A percentile compares a stretch with the other conserved stretches of the same genome.
These are phyloP conservation scores for Phanerochaete sordida DNA, from an alignment of 768 basidiomycete genomes.

Conservation along the genomic window DNA sequence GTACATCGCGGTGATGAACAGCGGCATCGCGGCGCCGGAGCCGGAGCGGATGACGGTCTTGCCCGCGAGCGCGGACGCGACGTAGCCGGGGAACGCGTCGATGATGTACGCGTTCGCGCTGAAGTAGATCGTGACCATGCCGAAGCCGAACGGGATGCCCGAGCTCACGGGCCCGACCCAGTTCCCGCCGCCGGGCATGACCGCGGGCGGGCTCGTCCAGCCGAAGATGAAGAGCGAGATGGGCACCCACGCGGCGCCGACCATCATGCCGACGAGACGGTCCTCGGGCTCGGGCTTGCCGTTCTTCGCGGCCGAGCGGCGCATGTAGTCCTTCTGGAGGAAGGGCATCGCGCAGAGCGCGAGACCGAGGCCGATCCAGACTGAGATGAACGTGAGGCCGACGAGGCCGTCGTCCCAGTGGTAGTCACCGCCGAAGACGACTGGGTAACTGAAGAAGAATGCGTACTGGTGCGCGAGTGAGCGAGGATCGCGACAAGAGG, in stretches of 20 bases:
- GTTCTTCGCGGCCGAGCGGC: constrained; percentile 29
- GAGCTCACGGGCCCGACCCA: constrained; percentile 35
- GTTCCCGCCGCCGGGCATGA: constrained; percentile 31
- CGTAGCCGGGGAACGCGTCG: constrained; percentile 36
- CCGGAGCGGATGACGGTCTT: constrained; percentile 36
- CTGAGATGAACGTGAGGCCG: constrained; percentile 38
- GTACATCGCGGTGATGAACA: constrained; percentile 38
- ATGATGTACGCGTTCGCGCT: constrained; percentile 38
- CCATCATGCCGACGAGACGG: constrained; percentile 35
- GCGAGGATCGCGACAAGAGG: constrained; percentile 30
- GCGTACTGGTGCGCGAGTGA: constrained; percentile 24
- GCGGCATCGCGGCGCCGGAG: constrained; percentile 32
- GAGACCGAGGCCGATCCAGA: constrained; percentile 34
- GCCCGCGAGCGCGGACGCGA: constrained; percentile 36
- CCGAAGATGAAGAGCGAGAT: constrained; percentile 40
- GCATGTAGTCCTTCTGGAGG: constrained; percentile 32
- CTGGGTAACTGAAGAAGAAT: constrained; percentile 32
- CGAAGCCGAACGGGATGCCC: constrained; percentile 37
- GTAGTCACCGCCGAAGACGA: constrained; percentile 36
- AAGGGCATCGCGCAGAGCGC: constrained; percentile 32
- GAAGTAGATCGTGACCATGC: constrained; percentile 37
- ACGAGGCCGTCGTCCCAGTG: constrained; percentile 33
- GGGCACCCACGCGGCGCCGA: constrained; percentile 34
- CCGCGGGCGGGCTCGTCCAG: constrained; percentile 36
- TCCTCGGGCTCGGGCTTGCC: constrained; percentile 41